Base-by-base conservation (phyloP, 2,329 filamentous ascomycete species). In the Seiridium unicorne region DNA sequence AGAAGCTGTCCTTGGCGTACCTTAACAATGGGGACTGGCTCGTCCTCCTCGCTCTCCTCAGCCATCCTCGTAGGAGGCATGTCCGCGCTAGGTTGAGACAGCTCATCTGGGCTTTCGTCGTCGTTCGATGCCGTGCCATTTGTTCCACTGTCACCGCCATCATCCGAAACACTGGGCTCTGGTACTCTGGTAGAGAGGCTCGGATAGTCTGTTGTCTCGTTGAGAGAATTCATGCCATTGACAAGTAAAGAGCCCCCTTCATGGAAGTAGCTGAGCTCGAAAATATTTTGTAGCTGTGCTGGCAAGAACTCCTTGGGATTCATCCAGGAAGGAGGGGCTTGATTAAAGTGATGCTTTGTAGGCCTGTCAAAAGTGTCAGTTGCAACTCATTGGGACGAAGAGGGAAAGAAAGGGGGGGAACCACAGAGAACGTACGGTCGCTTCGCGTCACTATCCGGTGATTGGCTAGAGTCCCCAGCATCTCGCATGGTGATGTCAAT, bases 401-500 rank as follows among this genome's bases (percentile, higher is more conserved):
- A 26, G 18, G 18, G 18, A 26, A 26, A 26, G 18, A 26, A 26
- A 26, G 18, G 18, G 18, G 18, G 18, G 18, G 18, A 26, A 26
- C 18, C 18, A 26, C 18, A 26, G 18, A 26, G 18, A 13, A 36
- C 49, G 10, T 51, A 51, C 49, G 26, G 8, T 32, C 44, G 53
- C 42, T 57, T 46, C 7, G 31, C 8, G 18, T 46, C 31, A 18
- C n/a, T 34, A 8, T n/a, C 32, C 6, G 42, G 42, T 48, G 35
- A 59, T 54, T n/a, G 54, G 54, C 51, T 61, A 58, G 36, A 18
- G 40, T 66, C 63, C 9, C 62, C 70, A 2, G 79, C 77, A 66
- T 92, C 89, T 57, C 87, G 88, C 89, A 97, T 93, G 0, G 90
- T 91, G 13, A 99, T 88, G 70, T 97, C 91, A 5, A 98, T 91